These are phyloP conservation scores for Lichtheimia ramosa DNA, from an alignment of 371 early-diverging fungal species.

Conservation along the genomic window DNA sequence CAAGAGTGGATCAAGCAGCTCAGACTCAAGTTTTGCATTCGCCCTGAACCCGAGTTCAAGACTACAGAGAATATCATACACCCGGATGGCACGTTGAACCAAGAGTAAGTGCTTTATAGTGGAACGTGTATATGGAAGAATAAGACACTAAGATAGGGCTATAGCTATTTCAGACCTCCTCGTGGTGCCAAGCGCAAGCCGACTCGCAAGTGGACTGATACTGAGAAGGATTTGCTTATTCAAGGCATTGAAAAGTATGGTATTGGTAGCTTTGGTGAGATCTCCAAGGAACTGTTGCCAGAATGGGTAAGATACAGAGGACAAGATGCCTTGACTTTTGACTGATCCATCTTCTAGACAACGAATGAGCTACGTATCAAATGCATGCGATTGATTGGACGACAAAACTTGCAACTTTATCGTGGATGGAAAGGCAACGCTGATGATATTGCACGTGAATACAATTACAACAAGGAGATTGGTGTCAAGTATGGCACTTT, in stretches of 20 bases:
- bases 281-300: constrained; percentile 77
- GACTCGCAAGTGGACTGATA: constrained; percentile 83
- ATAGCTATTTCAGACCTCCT: constrained; percentile 82
- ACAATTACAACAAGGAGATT: constrained; percentile 77
- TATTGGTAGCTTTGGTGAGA: constrained; percentile 87
- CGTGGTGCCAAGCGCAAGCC: constrained; percentile 52
- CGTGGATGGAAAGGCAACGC: constrained; percentile 82
- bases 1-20: constrained; percentile 81
- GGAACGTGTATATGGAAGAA: neutral
- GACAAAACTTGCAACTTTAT: constrained; percentile 87
- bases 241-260: constrained; percentile 84
- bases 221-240: constrained; percentile 72
- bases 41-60: constrained; percentile 81
- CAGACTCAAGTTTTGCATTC: constrained; percentile 79
- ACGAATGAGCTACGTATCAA: constrained; percentile 86
- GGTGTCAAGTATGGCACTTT: constrained; percentile 76
- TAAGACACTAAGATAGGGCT: no score
- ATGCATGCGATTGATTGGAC: constrained; percentile 81
- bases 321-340: no score
- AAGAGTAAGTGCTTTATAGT: constrained; percentile 61
- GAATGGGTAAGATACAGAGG: constrained; percentile 74
- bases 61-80: constrained; percentile 80
- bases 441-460: constrained; percentile 71
- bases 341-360: constrained; percentile 37
- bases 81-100: constrained; percentile 81